Evolutionary conservation across 177 flowering plant genomes (phyloP), one percentile per base, ranked within the genome.

Genomic region (Vitis hybrid): DNA sequence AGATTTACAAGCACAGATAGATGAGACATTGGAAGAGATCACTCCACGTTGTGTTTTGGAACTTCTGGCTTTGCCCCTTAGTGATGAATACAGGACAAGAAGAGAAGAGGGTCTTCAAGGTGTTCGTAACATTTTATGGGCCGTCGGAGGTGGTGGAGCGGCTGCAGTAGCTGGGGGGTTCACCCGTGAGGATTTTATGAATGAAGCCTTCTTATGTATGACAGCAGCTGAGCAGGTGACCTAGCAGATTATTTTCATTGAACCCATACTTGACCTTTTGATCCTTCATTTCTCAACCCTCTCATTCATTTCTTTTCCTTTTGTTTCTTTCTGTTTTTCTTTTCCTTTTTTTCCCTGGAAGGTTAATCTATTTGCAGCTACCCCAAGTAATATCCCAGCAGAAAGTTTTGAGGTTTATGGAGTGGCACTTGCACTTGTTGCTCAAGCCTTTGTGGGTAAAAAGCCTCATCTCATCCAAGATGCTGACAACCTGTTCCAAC

Each of bases 131-230:
- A 87, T 92, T 65, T 80, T 95, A 79, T 95, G 98, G 98, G 84
- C 99, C 76, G 97, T 95, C 75, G 97, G 99, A 77, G 92, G 95
- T 59, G 97, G 97, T 32, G 97, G 97, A 74, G 99, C 98, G 14
- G 83, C 90, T 54, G 94, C 92, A 49, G 78, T 95, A 77, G 91
- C 89, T 70, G 99, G 99, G 65, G 98, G 97, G 55, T 95, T 84
- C 75, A 88, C 94, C 6, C 96, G 99, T 72, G 99, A 95, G 73
- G 88, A 86, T 75, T 93, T 88, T 74, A 91, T 95, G 99, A 91
- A 85, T 65, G 87, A 88, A 81, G 97, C 97, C 49, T 93, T 93
- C 78, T 71, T 78, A 61, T 84, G 67, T 4, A 93, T 93, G 99
- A 91, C 98, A 52, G 90, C 98, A 58, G 76, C 90, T 51, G 99